A percentile compares a stretch with the other conserved stretches of the same genome.
Conservation (phyloP, 306 rosid genomes). For the Corylus avellana region DNA sequence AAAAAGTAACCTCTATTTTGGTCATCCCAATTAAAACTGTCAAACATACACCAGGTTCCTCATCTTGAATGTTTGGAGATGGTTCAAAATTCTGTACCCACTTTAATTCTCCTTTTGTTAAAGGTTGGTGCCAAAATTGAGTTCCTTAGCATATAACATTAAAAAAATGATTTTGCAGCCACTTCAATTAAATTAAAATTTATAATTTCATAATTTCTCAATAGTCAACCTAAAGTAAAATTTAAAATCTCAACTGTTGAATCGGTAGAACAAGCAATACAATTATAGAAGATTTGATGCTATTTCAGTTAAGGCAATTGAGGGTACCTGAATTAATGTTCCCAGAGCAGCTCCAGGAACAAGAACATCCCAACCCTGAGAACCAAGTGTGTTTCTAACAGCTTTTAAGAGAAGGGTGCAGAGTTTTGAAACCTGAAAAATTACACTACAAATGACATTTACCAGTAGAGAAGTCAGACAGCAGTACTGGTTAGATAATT, state of each 20-base stretch:
- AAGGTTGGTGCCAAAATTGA: background rate
- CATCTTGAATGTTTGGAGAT: background rate
- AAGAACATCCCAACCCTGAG: conserved; percentile 98
- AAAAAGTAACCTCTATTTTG: background rate
- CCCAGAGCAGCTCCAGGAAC: conserved; percentile 86
- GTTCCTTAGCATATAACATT: background rate
- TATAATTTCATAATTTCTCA: background rate
- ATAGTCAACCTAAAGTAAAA: background rate
- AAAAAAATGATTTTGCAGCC: background rate
- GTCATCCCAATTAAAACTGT: background rate
- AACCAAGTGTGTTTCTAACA: conserved; percentile 76
- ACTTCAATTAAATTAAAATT: background rate
- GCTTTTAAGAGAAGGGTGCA: conserved; percentile 86
- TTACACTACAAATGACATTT: conserved; percentile 56
- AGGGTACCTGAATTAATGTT: conserved; percentile 78
- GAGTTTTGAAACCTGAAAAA: conserved; percentile 95
- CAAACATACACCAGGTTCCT: background rate
- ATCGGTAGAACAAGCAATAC: background rate
- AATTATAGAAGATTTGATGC: background rate
- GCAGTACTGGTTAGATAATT: conserved; percentile 21
- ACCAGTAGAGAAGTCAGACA: conserved; percentile 31
- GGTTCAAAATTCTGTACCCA: background rate
- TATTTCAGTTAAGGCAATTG: conserved; percentile 15
- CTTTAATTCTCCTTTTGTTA: background rate
- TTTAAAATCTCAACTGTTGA: background rate